phyloP scores from a whole-genome alignment of 208 protist genomes.

The Borovskyia barvae region DNA sequence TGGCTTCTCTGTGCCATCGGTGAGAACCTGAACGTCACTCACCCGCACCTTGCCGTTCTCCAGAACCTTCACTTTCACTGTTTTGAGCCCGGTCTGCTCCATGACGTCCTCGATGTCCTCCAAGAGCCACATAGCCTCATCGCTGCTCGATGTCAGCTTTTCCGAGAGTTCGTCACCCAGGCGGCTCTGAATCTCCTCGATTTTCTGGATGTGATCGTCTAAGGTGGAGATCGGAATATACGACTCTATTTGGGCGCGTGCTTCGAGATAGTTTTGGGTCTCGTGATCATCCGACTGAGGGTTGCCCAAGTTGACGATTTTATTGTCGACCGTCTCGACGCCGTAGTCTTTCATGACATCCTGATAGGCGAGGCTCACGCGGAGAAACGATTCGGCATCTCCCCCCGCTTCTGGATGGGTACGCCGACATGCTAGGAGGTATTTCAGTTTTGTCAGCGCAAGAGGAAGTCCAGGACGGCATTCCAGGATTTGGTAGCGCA shows the following conservation, averaged over 20 bases:
- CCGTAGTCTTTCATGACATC: slow-evolving; percentile 88
- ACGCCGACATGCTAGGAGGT: slow-evolving; percentile 70
- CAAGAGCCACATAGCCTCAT: slow-evolving; percentile 81
- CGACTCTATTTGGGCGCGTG: slow-evolving; percentile 56
- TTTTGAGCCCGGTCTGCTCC: slow-evolving; percentile 73
- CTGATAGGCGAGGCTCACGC: slow-evolving; percentile 80
- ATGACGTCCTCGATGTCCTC: slow-evolving; percentile 88
- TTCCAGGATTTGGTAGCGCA: slow-evolving; percentile 80
- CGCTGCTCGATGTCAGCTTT: slow-evolving; percentile 54
- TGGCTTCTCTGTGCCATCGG: slow-evolving; percentile 71
- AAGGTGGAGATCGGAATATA: slow-evolving; percentile 85
- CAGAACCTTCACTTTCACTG: slow-evolving; percentile 64
- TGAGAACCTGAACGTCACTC: slow-evolving; percentile 44
- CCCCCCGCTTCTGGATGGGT: slow-evolving; percentile 83
- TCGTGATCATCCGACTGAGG: slow-evolving; percentile 73
- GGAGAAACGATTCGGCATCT: slow-evolving; percentile 72
- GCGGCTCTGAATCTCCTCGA: slow-evolving; percentile 68
- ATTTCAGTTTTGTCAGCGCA: slow-evolving; percentile 80
- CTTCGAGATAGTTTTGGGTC: slow-evolving; percentile 77
- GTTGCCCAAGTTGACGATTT: slow-evolving; percentile 85
- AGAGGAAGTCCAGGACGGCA: slow-evolving; percentile 71
- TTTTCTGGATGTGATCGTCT: slow-evolving; percentile 75
- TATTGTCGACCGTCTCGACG: slow-evolving; percentile 80
- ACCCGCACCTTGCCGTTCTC: slow-evolving; percentile 65
- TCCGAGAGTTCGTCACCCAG: slow-evolving; percentile 65